phyloP scores from a whole-genome alignment of 2,329 filamentous ascomycete species.

The Trichoderma oligosporum region DNA sequence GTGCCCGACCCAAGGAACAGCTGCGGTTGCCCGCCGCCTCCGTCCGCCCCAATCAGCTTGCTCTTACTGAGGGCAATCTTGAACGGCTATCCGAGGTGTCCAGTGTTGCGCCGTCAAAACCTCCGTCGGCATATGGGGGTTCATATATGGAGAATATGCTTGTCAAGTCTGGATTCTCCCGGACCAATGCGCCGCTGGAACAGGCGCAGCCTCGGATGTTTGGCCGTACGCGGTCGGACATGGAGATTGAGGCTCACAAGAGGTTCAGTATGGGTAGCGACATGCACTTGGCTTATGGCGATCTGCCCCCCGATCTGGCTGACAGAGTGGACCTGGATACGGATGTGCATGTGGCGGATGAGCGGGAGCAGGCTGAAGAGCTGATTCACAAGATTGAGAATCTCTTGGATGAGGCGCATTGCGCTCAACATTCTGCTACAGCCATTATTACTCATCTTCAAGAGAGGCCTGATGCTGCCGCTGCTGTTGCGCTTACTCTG shows the following conservation, averaged over 20 bases:
- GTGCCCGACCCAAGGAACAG: slow-evolving; percentile 32
- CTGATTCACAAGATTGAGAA: slow-evolving; percentile 72
- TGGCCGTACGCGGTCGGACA: slow-evolving; percentile 38
- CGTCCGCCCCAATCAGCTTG: slow-evolving; percentile 31
- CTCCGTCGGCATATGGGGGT: slow-evolving; percentile 41
- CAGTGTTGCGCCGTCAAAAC: slow-evolving; percentile 43
- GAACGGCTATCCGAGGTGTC: slow-evolving; percentile 52
- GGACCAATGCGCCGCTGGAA: slow-evolving; percentile 27
- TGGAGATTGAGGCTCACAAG: slow-evolving; percentile 31
- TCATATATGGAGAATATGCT: slow-evolving; percentile 34
- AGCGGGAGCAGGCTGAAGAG: slow-evolving; percentile 51
- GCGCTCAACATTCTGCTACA: slow-evolving; percentile 77
- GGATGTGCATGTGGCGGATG: slow-evolving; percentile 35
- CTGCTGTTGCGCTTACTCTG: slow-evolving; percentile 86
- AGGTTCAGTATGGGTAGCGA: slow-evolving; percentile 59
- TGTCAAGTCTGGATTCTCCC: slow-evolving; percentile 42
- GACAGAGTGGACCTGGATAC: slow-evolving; percentile 44
- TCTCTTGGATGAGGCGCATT: slow-evolving; percentile 82
- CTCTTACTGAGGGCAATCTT: slow-evolving; percentile 52
- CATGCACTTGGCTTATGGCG: slow-evolving; percentile 88
- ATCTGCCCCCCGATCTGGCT: slow-evolving; percentile 66
- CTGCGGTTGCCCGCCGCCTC: slow-evolving; percentile 1
- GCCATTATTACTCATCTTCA: slow-evolving; percentile 74
- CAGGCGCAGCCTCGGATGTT: slow-evolving; percentile 27
- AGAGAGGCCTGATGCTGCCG: slow-evolving; percentile 77